Evolutionary conservation across 2,329 filamentous ascomycete genomes (phyloP), one percentile per base, ranked within the genome.

Genomic region (Alternaria ethzedia): DNA sequence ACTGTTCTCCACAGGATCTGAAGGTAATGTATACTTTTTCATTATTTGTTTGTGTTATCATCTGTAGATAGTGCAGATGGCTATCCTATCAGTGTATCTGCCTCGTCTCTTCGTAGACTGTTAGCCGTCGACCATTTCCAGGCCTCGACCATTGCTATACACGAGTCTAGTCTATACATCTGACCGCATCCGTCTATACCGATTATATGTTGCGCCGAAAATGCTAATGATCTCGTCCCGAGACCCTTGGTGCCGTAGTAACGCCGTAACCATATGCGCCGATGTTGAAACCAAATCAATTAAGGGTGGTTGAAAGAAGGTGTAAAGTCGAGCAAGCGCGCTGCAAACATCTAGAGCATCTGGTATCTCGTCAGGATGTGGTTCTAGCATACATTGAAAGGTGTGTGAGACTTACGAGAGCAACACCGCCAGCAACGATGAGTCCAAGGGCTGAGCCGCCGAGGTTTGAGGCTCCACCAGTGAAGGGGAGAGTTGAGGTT

Each of bases 391-490:
- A 12, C 1, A 5, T 30, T 12, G 13, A 41, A 12, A 20, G 13
- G 17, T 25, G 26, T n/a, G 30, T 55, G 23, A 20, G 28, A 65
- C 66, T 64, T 64, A 78, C 71, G 57, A 79, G 25, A 59, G 75
- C 77, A 65, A 75, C 76, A 69, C 74, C 77, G 7, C 76, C 77
- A 47, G 70, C 71, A 30, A 78, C 57, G 44, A 78, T 28, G 30
- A 74, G 50, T n/a, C 72, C 75, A 43, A 78, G 54, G 43, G 70
- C 72, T 12, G 70, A 73, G 44, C 75, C 71, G n/a, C 71, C 67
- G 36, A 72, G 57, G 54, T 69, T 67, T 25, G 64, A 57, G 15
- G 72, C 75, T 23, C 68, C 76, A 50, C 75, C 75, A 23, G 69
- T 68, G 63, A 78, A 78, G 28, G 76, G 74, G 10, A 64, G 56